Evolutionary conservation across 2,329 filamentous ascomycete species (phyloP).

Genomic region (Trichoderma semiorbis): DNA sequence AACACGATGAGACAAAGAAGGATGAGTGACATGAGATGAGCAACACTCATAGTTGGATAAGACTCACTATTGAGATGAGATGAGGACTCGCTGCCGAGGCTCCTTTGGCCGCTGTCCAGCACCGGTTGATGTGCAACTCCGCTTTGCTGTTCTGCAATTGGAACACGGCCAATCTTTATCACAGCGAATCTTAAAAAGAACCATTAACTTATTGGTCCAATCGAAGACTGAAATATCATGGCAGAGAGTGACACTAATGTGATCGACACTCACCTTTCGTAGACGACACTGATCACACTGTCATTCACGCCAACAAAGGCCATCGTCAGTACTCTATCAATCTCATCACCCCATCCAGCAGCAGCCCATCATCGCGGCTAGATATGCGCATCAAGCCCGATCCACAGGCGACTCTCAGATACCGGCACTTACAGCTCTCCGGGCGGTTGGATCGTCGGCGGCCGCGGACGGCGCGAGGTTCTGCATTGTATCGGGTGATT

Average conservation of each 20-base stretch:
- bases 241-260: not conserved
- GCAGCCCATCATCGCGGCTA: not conserved
- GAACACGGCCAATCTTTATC: conserved; percentile 57
- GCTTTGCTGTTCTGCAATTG: conserved; percentile 53
- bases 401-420: not conserved
- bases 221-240: not conserved
- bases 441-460: conserved; percentile 34
- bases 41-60: not conserved
- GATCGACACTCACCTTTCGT: conserved; percentile 37
- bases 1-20: too few species aligned
- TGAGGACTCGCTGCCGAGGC: conserved; percentile 53
- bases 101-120: conserved; percentile 53
- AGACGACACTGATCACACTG: conserved; percentile 46
- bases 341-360: not conserved
- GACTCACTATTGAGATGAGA: conserved; percentile 58
- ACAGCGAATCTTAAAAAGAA: conserved; percentile 49
- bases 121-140: conserved; percentile 53
- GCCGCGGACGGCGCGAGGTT: conserved; percentile 28
- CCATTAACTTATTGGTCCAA: not conserved
- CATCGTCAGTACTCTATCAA: not conserved
- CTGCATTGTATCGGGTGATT: conserved; percentile 8
- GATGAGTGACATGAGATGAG: not conserved
- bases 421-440: conserved; percentile 36
- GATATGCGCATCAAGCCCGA: not conserved
- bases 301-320: not conserved